Percentiles rank a stretch among this genome's conserved stretches.
Conservation (phyloP, 176 grass and related monocot genomes). For the Triticum dicoccoides region DNA sequence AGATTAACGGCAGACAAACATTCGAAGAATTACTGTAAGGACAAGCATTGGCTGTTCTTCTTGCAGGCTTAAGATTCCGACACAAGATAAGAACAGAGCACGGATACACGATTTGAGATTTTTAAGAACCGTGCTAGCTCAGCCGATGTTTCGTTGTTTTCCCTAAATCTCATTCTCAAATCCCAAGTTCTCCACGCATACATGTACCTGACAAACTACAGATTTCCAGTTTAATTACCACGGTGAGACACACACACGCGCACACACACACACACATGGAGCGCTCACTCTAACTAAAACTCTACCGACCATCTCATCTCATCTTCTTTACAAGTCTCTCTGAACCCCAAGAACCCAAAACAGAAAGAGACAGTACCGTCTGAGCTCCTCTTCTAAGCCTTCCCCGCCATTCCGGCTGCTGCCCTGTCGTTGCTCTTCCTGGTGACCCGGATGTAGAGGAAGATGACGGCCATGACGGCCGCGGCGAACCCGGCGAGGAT, state of each 20-base stretch:
- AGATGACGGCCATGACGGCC: constrained; percentile 53
- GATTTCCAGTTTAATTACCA: neutral
- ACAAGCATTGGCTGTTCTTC: neutral
- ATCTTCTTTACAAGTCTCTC: neutral
- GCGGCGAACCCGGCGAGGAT: constrained; percentile 80
- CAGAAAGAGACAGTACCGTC: neutral
- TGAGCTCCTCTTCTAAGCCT: neutral
- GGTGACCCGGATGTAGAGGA: constrained; percentile 77
- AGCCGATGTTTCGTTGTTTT: neutral
- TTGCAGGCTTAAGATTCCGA: neutral
- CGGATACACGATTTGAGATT: neutral
- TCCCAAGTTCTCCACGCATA: neutral
- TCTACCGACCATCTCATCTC: neutral
- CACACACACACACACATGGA: neutral
- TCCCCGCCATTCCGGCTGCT: neutral
- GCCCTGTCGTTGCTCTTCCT: constrained; percentile 25
- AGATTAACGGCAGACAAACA: too few relatives aligned
- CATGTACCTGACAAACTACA: neutral
- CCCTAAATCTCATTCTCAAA: neutral
- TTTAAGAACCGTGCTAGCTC: neutral
- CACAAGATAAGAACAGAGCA: neutral
- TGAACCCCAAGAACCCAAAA: constrained; percentile 19
- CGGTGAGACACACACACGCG: neutral
- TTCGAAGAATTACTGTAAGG: too few relatives aligned
- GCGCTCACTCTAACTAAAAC: neutral